A percentile compares a stretch with the other conserved stretches of the same genome.
phyloP scores from a whole-genome alignment of 306 rosid genomes.

The Inga laurina region DNA sequence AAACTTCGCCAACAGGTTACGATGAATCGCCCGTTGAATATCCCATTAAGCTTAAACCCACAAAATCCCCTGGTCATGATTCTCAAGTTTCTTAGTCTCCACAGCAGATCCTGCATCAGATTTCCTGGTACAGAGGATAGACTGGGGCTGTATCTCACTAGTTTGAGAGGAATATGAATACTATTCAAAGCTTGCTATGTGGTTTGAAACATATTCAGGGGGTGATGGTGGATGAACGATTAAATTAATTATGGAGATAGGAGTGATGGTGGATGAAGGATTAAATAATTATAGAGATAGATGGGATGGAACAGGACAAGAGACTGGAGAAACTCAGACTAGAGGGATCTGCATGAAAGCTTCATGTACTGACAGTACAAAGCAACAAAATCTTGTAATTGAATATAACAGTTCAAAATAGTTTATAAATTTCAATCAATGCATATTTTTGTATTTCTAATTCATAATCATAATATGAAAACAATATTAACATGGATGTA shows the following conservation, averaged over 20 bases:
- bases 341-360: neutral
- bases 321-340: neutral
- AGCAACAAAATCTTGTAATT: neutral
- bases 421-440: neutral
- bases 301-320: neutral
- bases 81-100: slow-evolving; percentile 24
- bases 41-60: slow-evolving; percentile 38
- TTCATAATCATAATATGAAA: neutral
- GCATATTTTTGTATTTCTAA: neutral
- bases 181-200: slow-evolving; percentile 87
- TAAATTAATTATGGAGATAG: too few species aligned
- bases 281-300: neutral
- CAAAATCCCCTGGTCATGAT: slow-evolving; percentile 51
- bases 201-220: slow-evolving; percentile 72
- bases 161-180: slow-evolving; percentile 67
- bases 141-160: neutral
- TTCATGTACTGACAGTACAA: neutral
- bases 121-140: slow-evolving; percentile 55
- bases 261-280: too few species aligned
- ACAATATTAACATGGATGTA: neutral
- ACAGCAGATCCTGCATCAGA: slow-evolving; percentile 11
- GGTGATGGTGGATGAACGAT: slow-evolving; percentile 84
- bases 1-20: neutral
- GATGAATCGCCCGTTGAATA: slow-evolving; percentile 32
- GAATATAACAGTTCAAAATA: neutral